Evolutionary conservation across 1,284 basidiomycete species (phyloP), one percentile per base, ranked within the genome.

Genomic region (Mycosarcoma mackinlayi): DNA sequence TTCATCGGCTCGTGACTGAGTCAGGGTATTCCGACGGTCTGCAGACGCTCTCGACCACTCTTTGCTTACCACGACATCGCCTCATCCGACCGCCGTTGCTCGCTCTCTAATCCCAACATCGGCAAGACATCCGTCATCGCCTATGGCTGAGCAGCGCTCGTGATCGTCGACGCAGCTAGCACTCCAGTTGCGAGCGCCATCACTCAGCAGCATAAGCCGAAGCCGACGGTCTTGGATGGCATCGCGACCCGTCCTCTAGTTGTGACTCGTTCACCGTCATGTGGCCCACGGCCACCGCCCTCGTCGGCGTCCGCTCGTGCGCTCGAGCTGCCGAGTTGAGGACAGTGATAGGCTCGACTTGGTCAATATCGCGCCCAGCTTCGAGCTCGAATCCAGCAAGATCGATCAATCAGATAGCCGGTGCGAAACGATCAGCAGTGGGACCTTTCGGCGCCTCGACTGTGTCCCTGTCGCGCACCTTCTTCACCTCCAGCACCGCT

Each of bases 231-330:
- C 16, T 45, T 49, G 46, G 23, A 54, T 61, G 58, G 10, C 18
- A 19, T 25, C 23, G 14, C n/a, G 35, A 19, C 25, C 28, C 18
- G 7, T 24, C 35, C 1, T 25, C 18, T 21, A 18, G 13, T 45
- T 25, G 30, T 28, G 28, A 23, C 31, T 30, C 28, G 19, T 21
- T 44, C 39, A 33, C 38, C 31, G 42, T 49, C 54, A 64, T 64
- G 61, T 64, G 61, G 61, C 54, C 47, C 31, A 40, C 46, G 48
- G 55, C 50, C 55, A 64, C 54, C 25, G 54, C 61, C 50, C 39
- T 58, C 19, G 50, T 64, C 35, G 61, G 61, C 55, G 38, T 64
- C n/a, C 61, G 61, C 46, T 53, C 54, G 3, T 64, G 55, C 30
- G 54, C 35, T 44, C 45, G 45, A 24, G 30, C 61, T n/a, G 4